These are phyloP conservation scores for Podospora anserina DNA, from an alignment of 495 filamentous ascomycete species.

Conservation along the genomic window DNA sequence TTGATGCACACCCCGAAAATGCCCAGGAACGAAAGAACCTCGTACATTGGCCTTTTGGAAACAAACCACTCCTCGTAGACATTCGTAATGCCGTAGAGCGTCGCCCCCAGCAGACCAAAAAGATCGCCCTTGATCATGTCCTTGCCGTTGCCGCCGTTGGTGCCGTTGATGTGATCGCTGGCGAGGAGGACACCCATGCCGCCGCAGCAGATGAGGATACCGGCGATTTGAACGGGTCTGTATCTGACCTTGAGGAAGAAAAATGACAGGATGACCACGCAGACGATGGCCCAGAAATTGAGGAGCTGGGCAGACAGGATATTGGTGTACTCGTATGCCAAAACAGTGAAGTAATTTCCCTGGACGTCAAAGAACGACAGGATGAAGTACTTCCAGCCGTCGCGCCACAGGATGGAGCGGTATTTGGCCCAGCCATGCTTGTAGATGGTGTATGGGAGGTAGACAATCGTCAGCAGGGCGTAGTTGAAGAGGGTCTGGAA, in stretches of 20 bases:
- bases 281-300: conserved; percentile 98
- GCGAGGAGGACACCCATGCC: conserved; percentile 88
- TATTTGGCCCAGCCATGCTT: conserved; percentile 73
- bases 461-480: conserved; percentile 75
- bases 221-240: conserved; percentile 73
- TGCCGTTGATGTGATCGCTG: conserved; percentile 76
- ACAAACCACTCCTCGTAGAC: conserved; percentile 92
- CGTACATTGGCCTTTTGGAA: conserved; percentile 79
- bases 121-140: conserved; percentile 88
- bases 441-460: conserved; percentile 79
- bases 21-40: conserved; percentile 86
- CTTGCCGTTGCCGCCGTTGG: conserved; percentile 58
- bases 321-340: conserved; percentile 90
- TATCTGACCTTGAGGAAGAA: conserved; percentile 82
- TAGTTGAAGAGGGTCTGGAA: conserved; percentile 98
- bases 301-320: conserved; percentile 89
- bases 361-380: conserved; percentile 90
- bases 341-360: conserved; percentile 95
- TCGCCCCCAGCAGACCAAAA: conserved; percentile 83
- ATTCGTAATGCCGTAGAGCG: conserved; percentile 89
- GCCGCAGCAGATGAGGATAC: conserved; percentile 86
- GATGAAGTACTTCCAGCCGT: conserved; percentile 94
- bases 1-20: conserved; percentile 90
- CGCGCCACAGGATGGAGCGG: conserved; percentile 55
- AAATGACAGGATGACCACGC: conserved; percentile 85